Percentiles rank a stretch among this genome's conserved stretches.
Evolutionary conservation across 1,284 basidiomycete species (phyloP).

Genomic region (Laetiporus sulphureus): DNA sequence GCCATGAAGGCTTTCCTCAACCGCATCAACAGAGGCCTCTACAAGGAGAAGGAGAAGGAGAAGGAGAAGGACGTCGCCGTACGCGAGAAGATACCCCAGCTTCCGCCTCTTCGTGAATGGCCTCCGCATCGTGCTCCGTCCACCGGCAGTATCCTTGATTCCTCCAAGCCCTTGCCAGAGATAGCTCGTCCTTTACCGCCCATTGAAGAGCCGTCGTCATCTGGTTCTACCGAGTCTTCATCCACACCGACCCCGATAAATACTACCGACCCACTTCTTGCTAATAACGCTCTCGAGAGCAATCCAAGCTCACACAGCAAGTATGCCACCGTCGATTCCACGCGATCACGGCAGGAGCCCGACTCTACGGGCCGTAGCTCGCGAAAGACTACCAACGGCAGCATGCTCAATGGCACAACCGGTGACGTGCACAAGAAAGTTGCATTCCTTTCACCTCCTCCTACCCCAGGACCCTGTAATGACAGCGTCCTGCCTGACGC

Average conservation of each 20-base stretch:
- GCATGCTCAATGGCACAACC: conserved; percentile 23
- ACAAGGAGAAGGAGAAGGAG: conserved; percentile 45
- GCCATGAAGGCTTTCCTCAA: conserved; percentile 75
- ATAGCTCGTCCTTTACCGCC: conserved; percentile 45
- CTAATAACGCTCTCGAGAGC: conserved; percentile 8
- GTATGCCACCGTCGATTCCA: background rate
- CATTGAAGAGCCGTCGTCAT: conserved; percentile 32
- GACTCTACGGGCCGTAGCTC: conserved; percentile 46
- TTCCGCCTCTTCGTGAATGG: conserved; percentile 52
- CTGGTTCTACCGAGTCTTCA: conserved; percentile 25
- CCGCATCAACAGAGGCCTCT: conserved; percentile 62
- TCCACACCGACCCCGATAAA: conserved; percentile 29
- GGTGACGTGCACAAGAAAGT: conserved; percentile 70
- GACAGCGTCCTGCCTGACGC: conserved; percentile 31
- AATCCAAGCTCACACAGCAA: conserved; percentile 1
- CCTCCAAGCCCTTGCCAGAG: conserved; percentile 67
- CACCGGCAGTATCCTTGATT: conserved; percentile 41
- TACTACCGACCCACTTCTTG: conserved; percentile 16
- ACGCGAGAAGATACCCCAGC: conserved; percentile 60
- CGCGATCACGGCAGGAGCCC: conserved; percentile 19
- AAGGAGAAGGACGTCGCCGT: conserved; percentile 41
- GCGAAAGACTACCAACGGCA: conserved; percentile 45
- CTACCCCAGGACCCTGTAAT: conserved; percentile 42
- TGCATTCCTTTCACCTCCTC: conserved; percentile 75
- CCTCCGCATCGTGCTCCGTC: conserved; percentile 40